Evolutionary conservation across 164 flowering plant species (phyloP), one percentile per base, ranked within the genome.

Genomic region (Sedum album): DNA sequence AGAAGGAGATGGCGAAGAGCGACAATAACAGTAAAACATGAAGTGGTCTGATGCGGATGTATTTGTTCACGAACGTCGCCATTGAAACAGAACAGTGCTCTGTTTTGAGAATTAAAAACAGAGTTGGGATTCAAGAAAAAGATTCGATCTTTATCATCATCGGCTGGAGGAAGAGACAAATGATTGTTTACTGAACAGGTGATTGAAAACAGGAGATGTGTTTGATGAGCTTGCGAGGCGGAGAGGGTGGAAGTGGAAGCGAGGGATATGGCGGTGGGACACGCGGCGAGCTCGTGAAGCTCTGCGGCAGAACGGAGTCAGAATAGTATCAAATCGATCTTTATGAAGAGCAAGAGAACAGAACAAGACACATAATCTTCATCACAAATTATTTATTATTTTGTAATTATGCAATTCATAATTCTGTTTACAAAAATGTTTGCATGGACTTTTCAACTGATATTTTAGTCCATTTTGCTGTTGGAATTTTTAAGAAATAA

Each of bases 1-100:
- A 71, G 76, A 87, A 93, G 73, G 69, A 84, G 42, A 77, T 10
- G 5, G 89, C 63, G 74, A 89, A 88, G 55, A 93, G 86, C 57
- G 80, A 63, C 39, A 78, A 23, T 61, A 74, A 9, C 0, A 73
- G 0, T 36, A 70, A 57, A 55, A 83, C 20, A 33, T 70, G 69
- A 61, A 48, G 73, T 57, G 89, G 83, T 28, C 78, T 87, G 30
- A 74, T 25, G 41, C 67, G 79, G 46, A 73, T 82, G 25, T 70
- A 8, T 41, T 42, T 74, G 28, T 55, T 23, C 11, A 57, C 11
- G 0, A 20, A 26, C 33, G 8, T 28, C 62, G 62, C 33, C 62
- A 57, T 57, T 57, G 33, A 57, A 57, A 26, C 62, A 57, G 62
- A 57, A 44, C 48, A 35, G 7, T 3, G 57, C 57, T 4, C 25